Evolutionary conservation across 305 asterid genomes (phyloP), one percentile per base, ranked within the genome.

Genomic region (Solanum hybrid): DNA sequence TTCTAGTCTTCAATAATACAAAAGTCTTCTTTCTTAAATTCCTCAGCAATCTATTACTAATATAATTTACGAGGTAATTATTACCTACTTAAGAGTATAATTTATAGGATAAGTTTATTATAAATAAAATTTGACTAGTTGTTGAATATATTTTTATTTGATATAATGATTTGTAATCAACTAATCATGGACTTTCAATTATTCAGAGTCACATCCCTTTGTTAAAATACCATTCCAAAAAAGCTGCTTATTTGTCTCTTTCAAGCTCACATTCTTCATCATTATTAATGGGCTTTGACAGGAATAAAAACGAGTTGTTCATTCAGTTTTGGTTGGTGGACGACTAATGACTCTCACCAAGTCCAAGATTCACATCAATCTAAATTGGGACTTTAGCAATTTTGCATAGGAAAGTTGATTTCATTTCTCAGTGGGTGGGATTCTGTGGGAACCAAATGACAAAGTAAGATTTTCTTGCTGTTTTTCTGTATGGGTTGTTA

Each of bases 161-260:
- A 12, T 42, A 42, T 42, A 46, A 13, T 46, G 20, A 13, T 46
- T 13, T 46, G 20, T 13, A 46, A 13, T 57, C 69, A 18, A 57
- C 69, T 57, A 57, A 61, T 61, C 26, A 61, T 61, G 5, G 37
- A 74, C 12, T 75, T 18, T 18, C 81, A 75, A 75, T 75, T 75
- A 75, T 76, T 76, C 40, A 31, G 1, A 75, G 24, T 75, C 40
- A 16, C 40, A 75, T 6, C 69, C 34, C 64, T 14, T 51, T 6
- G 3, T 40, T 28, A 82, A 86, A 35, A 35, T 64, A 84, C 79
- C 77, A 88, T 88, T 88, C 90, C 91, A 20, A 31, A 76, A 71
- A 87, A 46, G 82, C 77, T 46, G 31, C 73, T 73, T 22, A 78
- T 89, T 89, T 87, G 90, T 91, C 91, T 24, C 39, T 77, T 78